These are phyloP conservation scores for Marchantia paleacea DNA, from an alignment of 225 moss, liverwort and hornwort genomes.

Conservation along the genomic window DNA sequence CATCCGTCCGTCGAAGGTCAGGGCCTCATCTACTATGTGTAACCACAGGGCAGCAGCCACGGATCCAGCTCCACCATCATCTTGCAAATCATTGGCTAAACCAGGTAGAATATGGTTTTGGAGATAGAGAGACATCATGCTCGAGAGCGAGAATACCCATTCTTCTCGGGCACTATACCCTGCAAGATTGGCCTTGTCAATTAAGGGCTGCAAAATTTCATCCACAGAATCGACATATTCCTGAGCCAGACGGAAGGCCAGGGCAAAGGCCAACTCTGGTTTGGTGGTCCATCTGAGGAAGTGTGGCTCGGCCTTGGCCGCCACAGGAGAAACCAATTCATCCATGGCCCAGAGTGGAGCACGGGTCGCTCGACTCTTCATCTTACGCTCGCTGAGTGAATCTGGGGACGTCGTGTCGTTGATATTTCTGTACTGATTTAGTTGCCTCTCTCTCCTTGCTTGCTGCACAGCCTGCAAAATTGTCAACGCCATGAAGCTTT, in stretches of 20 bases:
- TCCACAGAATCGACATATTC: conserved; percentile 81
- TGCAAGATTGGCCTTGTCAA: conserved; percentile 67
- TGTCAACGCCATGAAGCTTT: conserved; percentile 77
- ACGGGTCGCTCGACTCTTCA: conserved; percentile 32
- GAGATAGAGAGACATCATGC: conserved; percentile 69
- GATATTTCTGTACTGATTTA: conserved; percentile 19
- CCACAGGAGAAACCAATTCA: conserved; percentile 67
- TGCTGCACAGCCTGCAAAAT: conserved; percentile 80
- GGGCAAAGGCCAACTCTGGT: conserved; percentile 83
- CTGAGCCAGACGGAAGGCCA: conserved; percentile 75
- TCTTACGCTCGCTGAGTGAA: conserved; percentile 5
- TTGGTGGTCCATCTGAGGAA: conserved; percentile 83
- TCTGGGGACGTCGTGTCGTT: neutral
- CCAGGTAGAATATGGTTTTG: conserved; percentile 72
- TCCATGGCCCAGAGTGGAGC: conserved; percentile 84
- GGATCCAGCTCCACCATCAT: conserved; percentile 49
- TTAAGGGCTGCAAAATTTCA: conserved; percentile 77
- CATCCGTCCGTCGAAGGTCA: conserved; percentile 83
- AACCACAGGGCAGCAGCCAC: conserved; percentile 83
- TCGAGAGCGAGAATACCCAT: conserved; percentile 75
- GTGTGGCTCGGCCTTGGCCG: conserved; percentile 65
- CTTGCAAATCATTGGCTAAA: conserved; percentile 72
- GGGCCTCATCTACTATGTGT: conserved; percentile 76
- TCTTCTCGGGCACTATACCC: conserved; percentile 91
- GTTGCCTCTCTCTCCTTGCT: conserved; percentile 56